Base-by-base conservation (phyloP, 1,139 yeast species). In the Sugiyamaella neomexicana region DNA sequence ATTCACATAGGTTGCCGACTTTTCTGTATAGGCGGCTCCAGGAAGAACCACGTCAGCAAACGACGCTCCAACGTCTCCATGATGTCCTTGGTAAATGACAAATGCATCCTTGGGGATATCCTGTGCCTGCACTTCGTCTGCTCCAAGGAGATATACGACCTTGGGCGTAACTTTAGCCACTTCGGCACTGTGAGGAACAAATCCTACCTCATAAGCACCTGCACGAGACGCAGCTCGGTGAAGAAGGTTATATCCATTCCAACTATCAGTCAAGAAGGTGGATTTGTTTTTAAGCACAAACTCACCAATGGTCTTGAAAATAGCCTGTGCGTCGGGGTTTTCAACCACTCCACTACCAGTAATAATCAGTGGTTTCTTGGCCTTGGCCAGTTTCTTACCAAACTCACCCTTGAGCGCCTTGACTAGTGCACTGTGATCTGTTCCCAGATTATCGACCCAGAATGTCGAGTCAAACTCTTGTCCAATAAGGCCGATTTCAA, bases 71-170 rank as follows among this genome's bases (percentile, higher is more conserved):
- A 81, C 72, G 64, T 89, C 96, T 75, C 96, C 96, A 72, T 89
- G 96, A 72, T 89, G 96, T 55, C 96, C 96, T 75, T 89, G 91
- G 75, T 89, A 89, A 54, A 89, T 85, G 38, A 89, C 96, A 70
- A 89, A 89, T 9, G 96, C 90, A 69, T 89, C 95, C 71, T 79
- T 77, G 63, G 96, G 95, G 65, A 88, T 82, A 58, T 86, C 88
- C 55, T 78, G 74, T 60, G 84, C 81, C 60, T 79, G 74, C 60
- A 88, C 71, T 74, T 89, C 96, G 72, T 89, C 96, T 43, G 96
- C 95, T 50, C 93, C 95, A 55, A 89, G 78, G 66, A 89, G 78
- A 76, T 86, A 89, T 55, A 89, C 79, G 69, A 89, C 80, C 75
- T 88, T 89, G 59, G 96, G 88, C 65, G 75, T 76, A 52, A 82